Percentiles rank a stretch among this genome's conserved stretches.
These are phyloP conservation scores for Rutstroemia sp. DNA, from an alignment of 2,329 filamentous ascomycete species.

Conservation along the genomic window DNA sequence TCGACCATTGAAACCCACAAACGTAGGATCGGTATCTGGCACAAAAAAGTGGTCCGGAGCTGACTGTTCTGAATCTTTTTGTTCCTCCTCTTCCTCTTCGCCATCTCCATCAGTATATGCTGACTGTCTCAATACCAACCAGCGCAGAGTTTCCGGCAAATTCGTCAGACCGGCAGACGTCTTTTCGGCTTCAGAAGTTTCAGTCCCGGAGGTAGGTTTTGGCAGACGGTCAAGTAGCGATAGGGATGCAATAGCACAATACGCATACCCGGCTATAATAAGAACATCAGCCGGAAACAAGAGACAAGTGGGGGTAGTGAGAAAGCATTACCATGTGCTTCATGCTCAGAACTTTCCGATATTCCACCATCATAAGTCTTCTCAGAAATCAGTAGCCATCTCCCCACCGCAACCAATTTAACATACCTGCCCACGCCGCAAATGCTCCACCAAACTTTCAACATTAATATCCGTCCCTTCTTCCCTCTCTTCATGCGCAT, in stretches of 20 bases:
- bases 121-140: slow-evolving; percentile 60
- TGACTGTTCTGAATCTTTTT: slow-evolving; percentile 10
- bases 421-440: slow-evolving; percentile 54
- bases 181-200: slow-evolving; percentile 15
- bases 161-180: slow-evolving; percentile 30
- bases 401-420: neutral
- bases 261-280: slow-evolving; percentile 71
- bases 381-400: slow-evolving; percentile 11
- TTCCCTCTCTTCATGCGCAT: slow-evolving; percentile 38
- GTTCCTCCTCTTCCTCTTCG: slow-evolving; percentile 30
- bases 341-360: slow-evolving; percentile 28
- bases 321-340: slow-evolving; percentile 26
- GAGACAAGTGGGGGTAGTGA: neutral
- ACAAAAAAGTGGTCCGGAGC: neutral
- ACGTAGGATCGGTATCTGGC: slow-evolving; percentile 19
- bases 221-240: slow-evolving; percentile 49
- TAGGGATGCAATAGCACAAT: slow-evolving; percentile 75
- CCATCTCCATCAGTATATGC: slow-evolving; percentile 43
- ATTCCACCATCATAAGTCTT: slow-evolving; percentile 30
- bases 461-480: slow-evolving; percentile 66
- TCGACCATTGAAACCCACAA: slow-evolving; percentile 80
- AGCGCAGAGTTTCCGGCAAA: slow-evolving; percentile 35
- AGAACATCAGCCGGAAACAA: neutral
- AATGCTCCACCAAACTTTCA: slow-evolving; percentile 59
- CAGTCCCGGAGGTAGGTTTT: slow-evolving; percentile 11